These are phyloP conservation scores for Globisporangium lucens DNA, from an alignment of 352 stramenopile genomes.

Conservation along the genomic window DNA sequence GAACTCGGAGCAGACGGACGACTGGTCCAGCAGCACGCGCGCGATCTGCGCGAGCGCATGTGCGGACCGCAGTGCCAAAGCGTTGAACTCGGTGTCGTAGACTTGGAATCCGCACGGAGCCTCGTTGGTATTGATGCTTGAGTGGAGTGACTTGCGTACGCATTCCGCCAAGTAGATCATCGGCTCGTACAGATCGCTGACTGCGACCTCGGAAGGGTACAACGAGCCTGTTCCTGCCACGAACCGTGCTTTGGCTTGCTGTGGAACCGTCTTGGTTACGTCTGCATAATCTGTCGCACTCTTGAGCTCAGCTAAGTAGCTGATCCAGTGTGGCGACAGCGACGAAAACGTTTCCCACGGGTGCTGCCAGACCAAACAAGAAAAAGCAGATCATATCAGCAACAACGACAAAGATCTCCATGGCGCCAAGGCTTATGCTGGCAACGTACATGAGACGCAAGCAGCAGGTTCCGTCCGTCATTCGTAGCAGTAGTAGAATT, in stretches of 20 bases:
- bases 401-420: background rate
- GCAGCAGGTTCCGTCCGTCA: slow-evolving; percentile 20
- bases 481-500: slow-evolving; percentile 11
- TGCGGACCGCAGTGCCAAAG: slow-evolving; percentile 62
- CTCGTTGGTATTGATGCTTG: background rate
- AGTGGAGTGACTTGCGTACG: slow-evolving; percentile 7
- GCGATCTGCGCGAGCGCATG: slow-evolving; percentile 65
- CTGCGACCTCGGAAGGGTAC: slow-evolving; percentile 26
- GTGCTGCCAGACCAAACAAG: slow-evolving; percentile 34
- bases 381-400: background rate
- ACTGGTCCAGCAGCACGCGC: slow-evolving; percentile 54
- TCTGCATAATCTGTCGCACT: slow-evolving; percentile 36
- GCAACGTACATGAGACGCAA: slow-evolving; percentile 39
- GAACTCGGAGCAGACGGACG: slow-evolving; percentile 55
- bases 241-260: slow-evolving; percentile 49
- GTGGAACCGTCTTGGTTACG: slow-evolving; percentile 46
- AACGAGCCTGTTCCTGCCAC: slow-evolving; percentile 32
- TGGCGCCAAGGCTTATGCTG: background rate
- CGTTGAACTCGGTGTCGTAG: slow-evolving; percentile 80
- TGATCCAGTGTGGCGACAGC: slow-evolving; percentile 65
- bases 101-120: slow-evolving; percentile 35
- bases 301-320: slow-evolving; percentile 44
- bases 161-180: slow-evolving; percentile 71
- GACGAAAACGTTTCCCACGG: slow-evolving; percentile 85
- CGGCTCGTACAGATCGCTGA: slow-evolving; percentile 70